phyloP scores from a whole-genome alignment of 2,329 filamentous ascomycete species.

The Penicillium sp. region DNA sequence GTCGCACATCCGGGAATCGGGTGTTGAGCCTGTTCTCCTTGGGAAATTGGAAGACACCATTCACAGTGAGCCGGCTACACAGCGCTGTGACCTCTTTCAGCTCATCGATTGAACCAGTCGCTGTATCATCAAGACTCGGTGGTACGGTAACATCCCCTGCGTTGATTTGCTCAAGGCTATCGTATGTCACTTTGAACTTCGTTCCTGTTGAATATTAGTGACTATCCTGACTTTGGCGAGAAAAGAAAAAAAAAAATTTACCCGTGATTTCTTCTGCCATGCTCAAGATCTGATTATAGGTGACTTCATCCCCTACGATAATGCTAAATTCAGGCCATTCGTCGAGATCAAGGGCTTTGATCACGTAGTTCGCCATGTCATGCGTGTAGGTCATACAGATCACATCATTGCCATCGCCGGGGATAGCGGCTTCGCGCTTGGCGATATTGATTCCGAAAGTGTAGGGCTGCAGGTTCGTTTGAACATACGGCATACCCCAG shows the following conservation, averaged over 20 bases:
- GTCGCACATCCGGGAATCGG: constrained; percentile 23
- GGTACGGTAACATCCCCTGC: constrained; percentile 37
- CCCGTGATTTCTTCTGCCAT: constrained; percentile 45
- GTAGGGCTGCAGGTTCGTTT: constrained; percentile 41
- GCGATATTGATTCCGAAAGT: constrained; percentile 48
- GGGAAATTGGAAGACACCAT: constrained; percentile 29
- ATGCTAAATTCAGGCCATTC: constrained; percentile 46
- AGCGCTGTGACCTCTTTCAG: constrained; percentile 26
- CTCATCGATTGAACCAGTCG: constrained; percentile 22
- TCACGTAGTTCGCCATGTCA: constrained; percentile 52
- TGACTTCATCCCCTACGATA: constrained; percentile 43
- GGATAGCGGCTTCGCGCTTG: constrained; percentile 49
- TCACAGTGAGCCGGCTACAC: constrained; percentile 30
- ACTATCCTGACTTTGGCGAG: neutral
- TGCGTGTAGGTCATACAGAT: constrained; percentile 51
- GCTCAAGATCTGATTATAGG: constrained; percentile 48
- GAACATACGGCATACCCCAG: constrained; percentile 41
- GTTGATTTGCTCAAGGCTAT: constrained; percentile 35
- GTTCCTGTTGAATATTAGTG: constrained; percentile 20
- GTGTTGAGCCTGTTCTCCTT: constrained; percentile 22
- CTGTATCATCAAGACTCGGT: constrained; percentile 18
- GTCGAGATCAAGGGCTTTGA: constrained; percentile 41
- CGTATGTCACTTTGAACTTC: constrained; percentile 37
- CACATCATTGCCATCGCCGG: constrained; percentile 48
- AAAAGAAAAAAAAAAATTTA: constrained; percentile 17